Conservation (phyloP, 1,284 basidiomycete species). For the Anthracocystis walkeri region DNA sequence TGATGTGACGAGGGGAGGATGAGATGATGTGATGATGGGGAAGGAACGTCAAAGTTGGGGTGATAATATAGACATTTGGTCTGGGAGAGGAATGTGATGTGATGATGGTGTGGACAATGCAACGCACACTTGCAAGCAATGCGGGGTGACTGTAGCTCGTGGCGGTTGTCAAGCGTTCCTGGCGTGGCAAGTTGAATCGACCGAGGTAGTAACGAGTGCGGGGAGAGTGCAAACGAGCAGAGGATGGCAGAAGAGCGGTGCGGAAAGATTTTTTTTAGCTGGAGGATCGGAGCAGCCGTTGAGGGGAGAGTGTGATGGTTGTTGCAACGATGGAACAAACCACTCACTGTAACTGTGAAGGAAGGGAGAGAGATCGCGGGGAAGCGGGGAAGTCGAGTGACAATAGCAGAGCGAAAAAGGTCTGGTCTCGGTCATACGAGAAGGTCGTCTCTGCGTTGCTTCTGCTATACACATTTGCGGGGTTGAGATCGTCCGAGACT, state of each 20-base stretch:
- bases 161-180: constrained; percentile 6
- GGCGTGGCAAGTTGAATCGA: constrained; percentile 3
- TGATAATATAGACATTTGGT: constrained; percentile 35
- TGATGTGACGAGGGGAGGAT: constrained; percentile 1
- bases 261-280: constrained; percentile 13
- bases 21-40: constrained; percentile 11
- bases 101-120: not conserved
- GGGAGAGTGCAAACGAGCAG: not conserved
- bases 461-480: constrained; percentile 4
- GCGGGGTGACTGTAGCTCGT: constrained; percentile 16
- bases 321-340: not conserved
- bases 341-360: too few species aligned
- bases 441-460: too few species aligned
- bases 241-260: constrained; percentile 13
- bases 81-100: not conserved
- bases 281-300: constrained; percentile 18
- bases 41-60: constrained; percentile 5
- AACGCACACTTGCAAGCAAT: not conserved
- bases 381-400: constrained; percentile 2
- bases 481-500: constrained; percentile 28
- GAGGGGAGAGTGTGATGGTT: constrained; percentile 6
- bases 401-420: constrained; percentile 10
- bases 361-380: not conserved
- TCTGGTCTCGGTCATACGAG: constrained; percentile 30
- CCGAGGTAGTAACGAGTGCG: constrained; percentile 18